Base-by-base conservation (phyloP, 2,329 filamentous ascomycete species). In the Macroventuria anomochaeta region DNA sequence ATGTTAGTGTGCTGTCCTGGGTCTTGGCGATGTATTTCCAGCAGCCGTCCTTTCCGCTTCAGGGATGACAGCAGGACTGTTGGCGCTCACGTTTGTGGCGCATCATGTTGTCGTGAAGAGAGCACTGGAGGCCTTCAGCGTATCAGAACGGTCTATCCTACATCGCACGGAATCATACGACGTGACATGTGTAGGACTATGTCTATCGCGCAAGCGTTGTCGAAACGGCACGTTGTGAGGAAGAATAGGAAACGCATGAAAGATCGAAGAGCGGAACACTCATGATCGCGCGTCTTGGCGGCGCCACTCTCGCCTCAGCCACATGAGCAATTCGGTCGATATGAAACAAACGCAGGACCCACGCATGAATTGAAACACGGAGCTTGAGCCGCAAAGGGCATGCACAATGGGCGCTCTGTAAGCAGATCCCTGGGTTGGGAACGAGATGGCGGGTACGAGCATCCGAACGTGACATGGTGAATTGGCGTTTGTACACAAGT, bases 341-440 rank as follows among this genome's bases (percentile, higher is more conserved):
- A 31, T 47, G 49, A 53, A 53, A 53, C 49, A 47, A 37, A 28
- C 37, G 25, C 31, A 46, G 37, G 38, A 26, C 11, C 38, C 50
- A 33, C 26, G 52, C 52, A 43, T 53, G 43, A 47, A 47, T 43
- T 36, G 26, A 53, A 47, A 47, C 43, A 10, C 43, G 32, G 43
- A 33, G 13, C 6, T 26, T 18, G 12, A 15, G 15, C 50, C 38
- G 28, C 32, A 47, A 26, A 15, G 5, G 26, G 32, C 29, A 33
- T 31, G 21, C 25, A 26, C 8, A 17, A 41, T 15, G 23, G 21
- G n/a, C 13, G 10, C 26, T 25, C 17, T 26, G 32, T 23, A 21
- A 2, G 23, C 23, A 5, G 4, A 17, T 13, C 20, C 44, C 26
- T 38, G 32, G 25, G 4, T 15, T 29, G 17, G 17, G 17, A 12